Base-by-base conservation (phyloP, 2,329 filamentous ascomycete species). In the Lecanicillium sp. region DNA sequence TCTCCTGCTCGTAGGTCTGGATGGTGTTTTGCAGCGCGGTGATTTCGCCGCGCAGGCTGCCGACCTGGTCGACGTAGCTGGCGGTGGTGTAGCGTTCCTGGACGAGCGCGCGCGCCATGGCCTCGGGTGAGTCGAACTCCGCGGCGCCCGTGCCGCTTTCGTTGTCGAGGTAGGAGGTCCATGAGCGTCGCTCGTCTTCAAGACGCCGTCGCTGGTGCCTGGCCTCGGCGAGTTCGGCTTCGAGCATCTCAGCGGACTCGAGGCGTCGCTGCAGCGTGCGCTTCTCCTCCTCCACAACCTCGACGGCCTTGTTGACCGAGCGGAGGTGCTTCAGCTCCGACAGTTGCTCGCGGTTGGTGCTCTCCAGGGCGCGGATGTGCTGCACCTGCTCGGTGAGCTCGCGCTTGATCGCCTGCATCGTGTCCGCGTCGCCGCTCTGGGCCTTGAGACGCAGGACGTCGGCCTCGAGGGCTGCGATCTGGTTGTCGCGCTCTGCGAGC, bases 281-380 rank as follows among this genome's bases (percentile, higher is more conserved):
- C 72, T 97, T 97, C 70, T 98, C 90, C 64, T 98, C 93, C 62
- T 98, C 90, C 0, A 97, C 86, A 2, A 98, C 79, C 60, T 95
- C 88, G 2, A 95, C 84, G n/a, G 87, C 88, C 67, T 87, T 91
- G 63, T 90, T 84, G 3, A 85, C 70, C 55, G 90, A 86, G 12
- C 90, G 84, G 30, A 94, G 75, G 56, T 90, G 85, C 57, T 86
- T 88, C 29, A 98, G 69, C 62, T 98, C 91, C 0, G 76, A 67
- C 12, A 81, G 72, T 60, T 95, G 87, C 42, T 95, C 88, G 20
- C 87, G 77, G 53, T 89, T 95, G 29, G 81, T 80, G 1, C 79
- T 76, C 63, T 98, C 93, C 3, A 98, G 73, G 24, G 80, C 83
- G 51, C 88, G 83, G 54, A 96, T 95, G 60, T 97, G 90, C n/a